Evolutionary conservation across 2,329 filamentous ascomycete genomes (phyloP).

Genomic region (Thelonectria discophora): DNA sequence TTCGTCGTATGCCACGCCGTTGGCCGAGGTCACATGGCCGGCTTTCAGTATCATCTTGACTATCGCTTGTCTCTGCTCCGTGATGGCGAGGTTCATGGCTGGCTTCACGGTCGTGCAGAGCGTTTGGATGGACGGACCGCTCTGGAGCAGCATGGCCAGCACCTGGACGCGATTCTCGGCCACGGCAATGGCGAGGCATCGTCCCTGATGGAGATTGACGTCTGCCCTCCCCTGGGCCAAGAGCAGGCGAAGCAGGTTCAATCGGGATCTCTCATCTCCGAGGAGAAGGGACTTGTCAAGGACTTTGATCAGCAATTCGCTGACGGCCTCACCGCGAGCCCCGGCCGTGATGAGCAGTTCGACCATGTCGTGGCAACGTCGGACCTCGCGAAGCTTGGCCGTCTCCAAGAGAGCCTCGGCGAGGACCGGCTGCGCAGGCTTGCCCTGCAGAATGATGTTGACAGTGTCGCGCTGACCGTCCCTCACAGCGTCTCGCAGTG

Average conservation of each 20-base stretch:
- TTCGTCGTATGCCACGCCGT: not conserved
- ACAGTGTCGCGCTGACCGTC: constrained; percentile 10
- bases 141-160: not conserved
- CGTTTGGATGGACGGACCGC: not conserved
- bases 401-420: constrained; percentile 1
- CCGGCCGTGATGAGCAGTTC: constrained; percentile 5
- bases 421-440: constrained; percentile 1
- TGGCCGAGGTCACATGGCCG: not conserved
- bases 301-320: constrained; percentile 7
- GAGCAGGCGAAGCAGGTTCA: not conserved
- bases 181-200: not conserved
- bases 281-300: constrained; percentile 2
- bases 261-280: not conserved
- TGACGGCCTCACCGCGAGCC: constrained; percentile 1
- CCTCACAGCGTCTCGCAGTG: constrained; percentile 3
- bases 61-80: not conserved
- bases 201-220: constrained; percentile 1
- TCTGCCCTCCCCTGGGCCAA: constrained; percentile 1
- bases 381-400: not conserved
- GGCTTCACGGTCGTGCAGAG: not conserved
- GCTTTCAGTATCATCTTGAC: constrained; percentile 4
- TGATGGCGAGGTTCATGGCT: not conserved
- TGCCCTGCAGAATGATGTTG: constrained; percentile 8
- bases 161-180: not conserved
- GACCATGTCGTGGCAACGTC: constrained; percentile 4